These are phyloP conservation scores for Pancytospora philotis DNA, from an alignment of 371 early-diverging fungal genomes.

Conservation along the genomic window DNA sequence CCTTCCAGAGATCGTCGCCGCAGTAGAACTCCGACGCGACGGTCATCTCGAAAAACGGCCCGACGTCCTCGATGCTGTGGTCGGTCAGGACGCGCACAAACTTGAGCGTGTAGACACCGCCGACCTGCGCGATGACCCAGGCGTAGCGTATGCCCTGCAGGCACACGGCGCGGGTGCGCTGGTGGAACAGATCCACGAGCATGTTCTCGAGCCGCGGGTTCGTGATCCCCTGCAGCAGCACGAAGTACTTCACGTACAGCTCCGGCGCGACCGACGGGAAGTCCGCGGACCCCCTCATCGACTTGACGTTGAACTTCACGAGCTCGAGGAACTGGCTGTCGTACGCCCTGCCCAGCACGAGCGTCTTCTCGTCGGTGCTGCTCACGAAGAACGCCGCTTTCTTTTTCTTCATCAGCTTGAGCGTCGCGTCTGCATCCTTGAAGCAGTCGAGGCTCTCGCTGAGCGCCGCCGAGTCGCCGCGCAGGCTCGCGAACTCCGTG, in stretches of 20 bases:
- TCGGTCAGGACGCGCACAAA: constrained; percentile 32
- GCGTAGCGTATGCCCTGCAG: constrained; percentile 36
- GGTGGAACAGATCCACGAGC: constrained; percentile 28
- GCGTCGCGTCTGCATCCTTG: constrained; percentile 1
- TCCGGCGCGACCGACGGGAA: constrained; percentile 26
- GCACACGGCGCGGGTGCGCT: constrained; percentile 13
- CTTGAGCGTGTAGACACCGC: constrained; percentile 26
- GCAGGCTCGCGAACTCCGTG: constrained; percentile 27
- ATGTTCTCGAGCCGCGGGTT: constrained; percentile 25
- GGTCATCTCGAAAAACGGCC: constrained; percentile 38
- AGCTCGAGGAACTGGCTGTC: constrained; percentile 39
- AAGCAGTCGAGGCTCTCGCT: constrained; percentile 20
- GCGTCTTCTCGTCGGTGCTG: background rate
- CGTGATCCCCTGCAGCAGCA: constrained; percentile 20
- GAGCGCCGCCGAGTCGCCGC: constrained; percentile 18
- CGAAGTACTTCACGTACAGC: constrained; percentile 26
- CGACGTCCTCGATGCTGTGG: constrained; percentile 33
- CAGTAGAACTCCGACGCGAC: constrained; percentile 21
- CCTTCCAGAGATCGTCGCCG: constrained; percentile 31
- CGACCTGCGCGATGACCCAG: constrained; percentile 27
- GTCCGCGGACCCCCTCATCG: constrained; percentile 9
- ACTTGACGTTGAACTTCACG: constrained; percentile 34
- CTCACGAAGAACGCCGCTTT: constrained; percentile 29
- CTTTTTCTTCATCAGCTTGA: constrained; percentile 31
- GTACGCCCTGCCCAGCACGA: constrained; percentile 40